These are phyloP conservation scores for Apiospora malaysiana DNA, from an alignment of 2,329 filamentous ascomycete genomes.

Conservation along the genomic window DNA sequence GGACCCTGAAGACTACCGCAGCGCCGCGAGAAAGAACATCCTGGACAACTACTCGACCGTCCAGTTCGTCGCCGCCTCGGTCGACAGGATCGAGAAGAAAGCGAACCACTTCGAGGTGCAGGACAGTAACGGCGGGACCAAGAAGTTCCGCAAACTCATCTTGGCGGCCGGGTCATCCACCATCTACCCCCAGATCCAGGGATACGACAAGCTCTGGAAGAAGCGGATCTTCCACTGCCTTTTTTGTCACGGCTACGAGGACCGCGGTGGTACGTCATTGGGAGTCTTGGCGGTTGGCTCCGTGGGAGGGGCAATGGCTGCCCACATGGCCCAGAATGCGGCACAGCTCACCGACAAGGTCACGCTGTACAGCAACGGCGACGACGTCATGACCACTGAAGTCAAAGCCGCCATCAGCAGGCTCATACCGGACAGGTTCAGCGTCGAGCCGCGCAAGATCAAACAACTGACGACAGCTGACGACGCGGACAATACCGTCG, in stretches of 20 bases:
- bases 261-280: slow-evolving; percentile 39
- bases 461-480: not conserved
- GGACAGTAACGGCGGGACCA: too few relatives aligned
- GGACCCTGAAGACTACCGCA: too few relatives aligned
- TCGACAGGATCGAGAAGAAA: too few relatives aligned
- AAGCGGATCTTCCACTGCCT: not conserved
- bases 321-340: slow-evolving; percentile 38
- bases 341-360: slow-evolving; percentile 35
- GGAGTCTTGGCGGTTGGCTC: slow-evolving; percentile 39
- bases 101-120: too few relatives aligned
- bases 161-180: not conserved
- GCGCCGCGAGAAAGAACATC: too few relatives aligned
- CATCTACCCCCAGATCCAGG: not conserved
- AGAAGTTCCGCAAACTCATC: too few relatives aligned
- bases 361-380: slow-evolving; percentile 45
- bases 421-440: not conserved
- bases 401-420: slow-evolving; percentile 17
- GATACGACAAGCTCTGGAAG: not conserved
- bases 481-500: not conserved
- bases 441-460: not conserved
- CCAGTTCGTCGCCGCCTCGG: too few relatives aligned
- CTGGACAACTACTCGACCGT: too few relatives aligned
- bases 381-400: slow-evolving; percentile 31
- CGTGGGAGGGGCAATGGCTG: slow-evolving; percentile 26
- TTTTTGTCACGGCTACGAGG: slow-evolving; percentile 38